These are phyloP conservation scores for Pueraria montana DNA, from an alignment of 306 rosid genomes.

Conservation along the genomic window DNA sequence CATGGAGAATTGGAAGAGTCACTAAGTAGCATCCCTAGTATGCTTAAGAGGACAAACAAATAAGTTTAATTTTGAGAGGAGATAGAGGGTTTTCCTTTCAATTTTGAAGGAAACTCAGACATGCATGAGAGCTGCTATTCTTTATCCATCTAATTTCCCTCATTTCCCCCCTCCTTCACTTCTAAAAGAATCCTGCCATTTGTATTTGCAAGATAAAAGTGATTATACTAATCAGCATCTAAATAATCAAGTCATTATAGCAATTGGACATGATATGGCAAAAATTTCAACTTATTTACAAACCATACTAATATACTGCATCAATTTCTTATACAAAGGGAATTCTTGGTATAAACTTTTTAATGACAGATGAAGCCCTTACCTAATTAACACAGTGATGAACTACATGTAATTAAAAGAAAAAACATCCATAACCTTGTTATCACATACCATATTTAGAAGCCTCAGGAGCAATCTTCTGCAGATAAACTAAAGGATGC, in stretches of 20 bases:
- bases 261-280: neutral
- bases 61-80: neutral
- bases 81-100: neutral
- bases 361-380: neutral
- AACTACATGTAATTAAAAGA: neutral
- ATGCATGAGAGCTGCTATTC: neutral
- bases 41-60: neutral
- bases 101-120: neutral
- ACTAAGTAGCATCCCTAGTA: neutral
- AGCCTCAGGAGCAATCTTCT: constrained; percentile 48
- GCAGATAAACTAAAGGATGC: constrained; percentile 54
- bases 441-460: constrained; percentile 53
- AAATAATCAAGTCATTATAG: neutral
- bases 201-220: neutral
- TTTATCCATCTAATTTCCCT: neutral
- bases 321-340: constrained; percentile 10
- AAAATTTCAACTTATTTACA: neutral
- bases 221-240: neutral
- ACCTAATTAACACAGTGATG: neutral
- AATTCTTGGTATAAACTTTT: neutral
- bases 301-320: neutral
- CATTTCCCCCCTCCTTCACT: neutral
- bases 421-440: neutral
- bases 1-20: neutral
- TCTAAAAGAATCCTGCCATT: neutral